These are phyloP conservation scores for Micractinium conductrix DNA, from an alignment of 139 green algal species.

Conservation along the genomic window DNA sequence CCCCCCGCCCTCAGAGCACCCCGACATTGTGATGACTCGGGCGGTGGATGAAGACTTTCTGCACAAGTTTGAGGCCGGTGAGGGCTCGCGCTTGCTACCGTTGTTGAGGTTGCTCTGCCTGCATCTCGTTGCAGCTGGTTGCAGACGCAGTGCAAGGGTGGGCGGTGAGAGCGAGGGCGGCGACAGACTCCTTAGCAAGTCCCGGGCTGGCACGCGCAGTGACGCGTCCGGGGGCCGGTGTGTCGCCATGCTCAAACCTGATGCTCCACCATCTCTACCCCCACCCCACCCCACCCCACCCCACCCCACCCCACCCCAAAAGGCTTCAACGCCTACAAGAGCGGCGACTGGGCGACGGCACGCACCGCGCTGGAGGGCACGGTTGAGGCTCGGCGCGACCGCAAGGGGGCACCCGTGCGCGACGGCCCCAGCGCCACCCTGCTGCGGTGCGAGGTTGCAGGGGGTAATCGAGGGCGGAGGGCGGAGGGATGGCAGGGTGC, in stretches of 20 bases:
- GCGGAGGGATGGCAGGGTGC: too few relatives aligned
- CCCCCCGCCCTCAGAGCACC: constrained; percentile 67
- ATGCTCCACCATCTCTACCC: neutral
- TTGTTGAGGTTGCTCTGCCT: too few relatives aligned
- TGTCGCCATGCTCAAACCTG: too few relatives aligned
- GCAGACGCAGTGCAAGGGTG: too few relatives aligned
- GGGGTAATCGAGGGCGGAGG: too few relatives aligned
- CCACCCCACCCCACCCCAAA: neutral
- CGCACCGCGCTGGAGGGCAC: constrained; percentile 60
- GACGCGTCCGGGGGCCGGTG: too few relatives aligned
- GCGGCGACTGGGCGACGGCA: constrained; percentile 74
- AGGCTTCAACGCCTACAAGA: constrained; percentile 67
- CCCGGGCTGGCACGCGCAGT: too few relatives aligned
- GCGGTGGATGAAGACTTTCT: constrained; percentile 66
- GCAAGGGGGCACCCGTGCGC: constrained; percentile 31
- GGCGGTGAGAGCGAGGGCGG: neutral
- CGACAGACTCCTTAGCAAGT: too few relatives aligned
- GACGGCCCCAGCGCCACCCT: constrained; percentile 79
- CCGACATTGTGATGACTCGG: constrained; percentile 73
- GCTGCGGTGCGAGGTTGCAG: constrained; percentile 45
- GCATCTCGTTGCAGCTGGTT: too few relatives aligned
- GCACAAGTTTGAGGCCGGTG: constrained; percentile 61
- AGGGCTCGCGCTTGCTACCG: too few relatives aligned
- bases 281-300: neutral
- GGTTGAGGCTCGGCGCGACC: constrained; percentile 25